Base-by-base conservation (phyloP, 352 stramenopile species). In the Phytophthora vignae region DNA sequence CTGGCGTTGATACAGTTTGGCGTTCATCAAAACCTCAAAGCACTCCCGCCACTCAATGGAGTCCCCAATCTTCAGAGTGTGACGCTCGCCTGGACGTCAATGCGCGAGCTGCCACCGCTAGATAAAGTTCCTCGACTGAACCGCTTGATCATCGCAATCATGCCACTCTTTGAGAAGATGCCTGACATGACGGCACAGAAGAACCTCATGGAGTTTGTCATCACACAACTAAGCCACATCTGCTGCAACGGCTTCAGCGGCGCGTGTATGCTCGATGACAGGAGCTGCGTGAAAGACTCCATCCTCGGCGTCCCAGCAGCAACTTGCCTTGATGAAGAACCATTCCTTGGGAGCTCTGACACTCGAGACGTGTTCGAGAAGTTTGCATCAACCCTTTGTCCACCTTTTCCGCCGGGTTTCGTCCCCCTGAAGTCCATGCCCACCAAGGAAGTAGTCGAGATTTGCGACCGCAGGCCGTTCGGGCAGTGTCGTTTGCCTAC, bases 1-100 rank as follows among this genome's bases (percentile, higher is more conserved):
- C 60, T 76, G n/a, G 61, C 64, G 0, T 69, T 62, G 33, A 36
- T 76, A 9, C 69, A 76, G 22, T 36, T 76, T 11, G 69, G 27
- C 7, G 54, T 64, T 25, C 69, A 76, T 29, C 44, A 55, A 42
- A 63, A 57, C 15, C 58, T 76, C 8, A 11, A 25, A 1, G 29
- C 22, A 2, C 42, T 76, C 14, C 69, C 69, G 0, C 17, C 42
- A 21, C 64, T 76, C 17, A 12, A 31, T 8, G 69, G 64, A 5
- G 63, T 46, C 11, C 57, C 64, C 3, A 76, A 69, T 42, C 33
- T 76, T 31, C 69, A 55, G 17, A 76, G 57, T 17, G 22, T 76
- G 25, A 60, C 61, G 2, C 33, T 76, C 0, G 69, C 69, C 14
- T 46, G 14, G 38, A 19, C 14, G 12, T 46, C 38, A 46, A 19